Evolutionary conservation across 2,329 filamentous ascomycete genomes (phyloP), one percentile per base, ranked within the genome.

Genomic region (Lachnellula arida): DNA sequence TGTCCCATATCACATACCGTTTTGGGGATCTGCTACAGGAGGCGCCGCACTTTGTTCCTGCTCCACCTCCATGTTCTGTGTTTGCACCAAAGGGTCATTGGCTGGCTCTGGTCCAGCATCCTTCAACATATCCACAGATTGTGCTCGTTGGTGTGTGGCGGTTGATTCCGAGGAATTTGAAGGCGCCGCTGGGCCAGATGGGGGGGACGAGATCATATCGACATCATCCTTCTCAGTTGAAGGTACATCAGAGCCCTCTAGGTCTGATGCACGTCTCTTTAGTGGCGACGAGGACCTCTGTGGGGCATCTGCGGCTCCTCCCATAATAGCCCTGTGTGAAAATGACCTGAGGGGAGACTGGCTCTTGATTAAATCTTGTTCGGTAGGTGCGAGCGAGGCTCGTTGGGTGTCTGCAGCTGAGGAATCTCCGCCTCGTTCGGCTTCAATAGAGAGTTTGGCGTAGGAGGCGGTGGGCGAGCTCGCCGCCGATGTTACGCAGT

Each of bases 271-370:
- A 60, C 79, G 78, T 66, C 84, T 77, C 72, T 87, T 87, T 55
- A 86, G 71, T 7, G 84, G 84, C 19, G 84, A 87, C 28, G 83
- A 85, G 19, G 84, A 84, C 63, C 84, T 78, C 46, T 85, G 79
- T 56, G 79, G 76, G 23, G 77, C 67, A 59, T 85, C 80, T 62
- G 78, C 75, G 70, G 81, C 79, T 61, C 79, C 82, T 60, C 81
- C 80, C 80, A 85, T 84, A 57, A 85, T 77, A 63, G 75, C 78
- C 60, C 80, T 76, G 63, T 77, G 76, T 37, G 65, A 61, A 44
- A 65, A 65, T 23, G 78, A 74, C 49, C 76, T 71, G 60, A 76
- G 75, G 37, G 82, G 79, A 55, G 81, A 83, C 68, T 77, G 76
- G 69, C 75, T 78, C 50, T 59, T 56, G 34, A 49, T 43, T 35